Evolutionary conservation across 768 basidiomycete species (phyloP).

Genomic region (Tricholoma terreum): DNA sequence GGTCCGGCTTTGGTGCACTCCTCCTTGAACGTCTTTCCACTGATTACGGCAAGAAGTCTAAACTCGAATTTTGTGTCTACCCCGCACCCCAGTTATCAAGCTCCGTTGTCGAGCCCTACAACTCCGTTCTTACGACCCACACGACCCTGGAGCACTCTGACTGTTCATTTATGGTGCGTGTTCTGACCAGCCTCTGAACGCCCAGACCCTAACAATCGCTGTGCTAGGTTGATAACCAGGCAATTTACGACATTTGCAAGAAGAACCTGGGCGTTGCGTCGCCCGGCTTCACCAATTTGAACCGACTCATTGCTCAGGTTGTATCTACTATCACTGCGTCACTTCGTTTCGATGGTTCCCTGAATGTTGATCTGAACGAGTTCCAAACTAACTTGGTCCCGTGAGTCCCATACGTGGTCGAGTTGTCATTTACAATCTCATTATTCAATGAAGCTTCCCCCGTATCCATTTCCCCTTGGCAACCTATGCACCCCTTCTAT

Average conservation of each 20-base stretch:
- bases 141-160: slow-evolving; percentile 99
- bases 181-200: slow-evolving; percentile 4
- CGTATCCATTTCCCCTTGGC: slow-evolving; percentile 98
- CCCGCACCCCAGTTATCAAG: slow-evolving; percentile 92
- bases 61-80: slow-evolving; percentile 98
- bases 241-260: slow-evolving; percentile 99
- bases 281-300: slow-evolving; percentile 92
- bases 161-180: slow-evolving; percentile 95
- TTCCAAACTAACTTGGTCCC: slow-evolving; percentile 99
- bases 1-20: slow-evolving; percentile 98
- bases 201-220: slow-evolving; percentile 2
- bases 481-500: slow-evolving; percentile 92
- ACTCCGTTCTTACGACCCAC: slow-evolving; percentile 96
- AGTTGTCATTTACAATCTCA: slow-evolving; percentile 9
- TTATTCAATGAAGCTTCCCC: slow-evolving; percentile 66
- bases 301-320: slow-evolving; percentile 96
- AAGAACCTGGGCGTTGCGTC: slow-evolving; percentile 81
- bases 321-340: slow-evolving; percentile 98
- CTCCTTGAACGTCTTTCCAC: slow-evolving; percentile 95
- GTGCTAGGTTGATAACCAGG: slow-evolving; percentile 93
- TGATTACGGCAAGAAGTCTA: slow-evolving; percentile 99
- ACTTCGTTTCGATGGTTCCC: slow-evolving; percentile 92
- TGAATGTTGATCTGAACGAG: slow-evolving; percentile 97
- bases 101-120: slow-evolving; percentile 99
- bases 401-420: slow-evolving; percentile 44